Base-by-base conservation (phyloP, 768 basidiomycete genomes). In the Russula sp. region DNA sequence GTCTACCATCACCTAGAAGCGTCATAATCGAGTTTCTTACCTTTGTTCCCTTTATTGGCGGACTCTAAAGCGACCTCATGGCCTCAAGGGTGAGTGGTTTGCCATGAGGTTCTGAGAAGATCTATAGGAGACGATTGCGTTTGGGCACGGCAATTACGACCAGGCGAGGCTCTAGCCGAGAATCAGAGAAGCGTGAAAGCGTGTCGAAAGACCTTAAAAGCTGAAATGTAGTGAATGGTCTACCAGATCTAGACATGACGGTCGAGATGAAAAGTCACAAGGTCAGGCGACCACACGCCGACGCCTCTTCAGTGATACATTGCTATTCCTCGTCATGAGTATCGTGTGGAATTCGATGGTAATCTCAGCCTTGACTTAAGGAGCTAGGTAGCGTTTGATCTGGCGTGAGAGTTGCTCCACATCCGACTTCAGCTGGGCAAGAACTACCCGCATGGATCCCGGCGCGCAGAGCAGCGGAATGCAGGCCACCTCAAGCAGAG, bases 151-250 rank as follows among this genome's bases (percentile, higher is more conserved):
- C 20, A 28, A 16, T 36, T 64, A 48, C 36, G 28, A 32, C 58
- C 46, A 16, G 24, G 28, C 32, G 58, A 59, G 52, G 58, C 57
- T 51, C 59, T 34, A 55, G 48, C 53, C 59, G 48, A 61, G 59
- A 61, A 56, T 44, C 30, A 34, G 46, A 26, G 46, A 60, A 38
- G 59, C n/a, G 16, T 30, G 63, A 59, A 59, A 44, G 57, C 20
- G n/a, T 53, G 51, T 30, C 34, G 32, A 30, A 22, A n/a, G 28
- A 30, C 30, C 24, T 22, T 42, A 42, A 38, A 42, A 6, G 42
- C 8, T 30, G 34, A 49, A 32, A 50, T 51, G 49, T 26, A 34
- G n/a, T n/a, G 22, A n/a, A 24, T 16, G 11, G 36, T 7, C 7
- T 13, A 57, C 40, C 38, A 42, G 11, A 48, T 14, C 48, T 9